Evolutionary conservation across 2,329 filamentous ascomycete species (phyloP), one percentile per base, ranked within the genome.

Genomic region (Trichoderma sp.): DNA sequence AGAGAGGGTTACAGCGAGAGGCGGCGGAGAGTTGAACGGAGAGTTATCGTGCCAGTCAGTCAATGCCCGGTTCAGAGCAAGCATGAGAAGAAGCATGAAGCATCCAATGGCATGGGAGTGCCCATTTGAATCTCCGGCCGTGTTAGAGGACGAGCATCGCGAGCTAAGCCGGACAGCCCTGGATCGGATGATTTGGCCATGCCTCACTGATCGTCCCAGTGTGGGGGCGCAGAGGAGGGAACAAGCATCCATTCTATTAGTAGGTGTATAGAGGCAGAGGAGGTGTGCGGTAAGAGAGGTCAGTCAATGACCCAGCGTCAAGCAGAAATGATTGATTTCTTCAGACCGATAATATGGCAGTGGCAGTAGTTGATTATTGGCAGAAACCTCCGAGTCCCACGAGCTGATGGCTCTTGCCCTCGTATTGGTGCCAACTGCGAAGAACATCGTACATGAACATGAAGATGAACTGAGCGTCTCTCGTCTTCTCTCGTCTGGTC

Each of bases 141-240:
- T 33, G 69, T 31, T 14, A 50, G 24, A 45, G n/a, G 56, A 56
- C 27, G 16, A 53, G 41, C 38, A 67, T 67, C 64, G 64, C 41
- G 41, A 67, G 64, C 64, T 67, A 67, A 16, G 45, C 53, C n/a
- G 14, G 35, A 63, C 59, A 71, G 59, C 69, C 59, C 56, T 72
- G 59, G 69, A 64, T 72, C 69, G 69, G 59, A 72, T 72, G 69
- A 72, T 64, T 63, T 72, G 59, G 38, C 69, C 59, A 63, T 63
- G 68, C 38, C 69, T 64, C 59, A 53, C 69, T 72, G 69, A 72
- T 72, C 69, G 69, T 72, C 69, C 38, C 69, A 72, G 69, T 53
- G 69, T 72, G 69, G 69, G 69, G 69, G 69, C 27, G 38, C 59
- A 45, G 24, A 41, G 21, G 33, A 41, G 35, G 33, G 63, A 27